Percentiles rank a stretch among this genome's conserved stretches.
Evolutionary conservation across 495 filamentous ascomycete genomes (phyloP).

Genomic region (Aspergillus homomorphus): DNA sequence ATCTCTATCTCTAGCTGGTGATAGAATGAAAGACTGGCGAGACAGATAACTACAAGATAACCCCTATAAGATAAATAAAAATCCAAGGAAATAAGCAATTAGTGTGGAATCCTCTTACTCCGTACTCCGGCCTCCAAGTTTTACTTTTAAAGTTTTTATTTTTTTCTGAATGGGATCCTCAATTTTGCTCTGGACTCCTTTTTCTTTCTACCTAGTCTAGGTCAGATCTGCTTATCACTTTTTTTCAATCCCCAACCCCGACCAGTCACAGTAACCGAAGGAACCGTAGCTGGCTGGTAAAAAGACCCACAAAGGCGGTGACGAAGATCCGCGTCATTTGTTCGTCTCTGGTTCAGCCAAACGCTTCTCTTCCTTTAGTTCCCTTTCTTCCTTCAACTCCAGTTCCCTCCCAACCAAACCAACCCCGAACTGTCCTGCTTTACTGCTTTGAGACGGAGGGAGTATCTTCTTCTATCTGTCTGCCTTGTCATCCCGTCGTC

Average conservation of each 20-base stretch:
- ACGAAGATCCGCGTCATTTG: slow-evolving; percentile 26
- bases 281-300: neutral
- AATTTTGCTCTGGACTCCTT: neutral
- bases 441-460: neutral
- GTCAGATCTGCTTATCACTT: neutral
- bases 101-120: neutral
- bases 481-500: neutral
- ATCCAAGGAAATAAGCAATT: neutral
- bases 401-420: neutral
- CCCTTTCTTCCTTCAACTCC: neutral
- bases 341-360: slow-evolving; percentile 16
- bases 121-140: neutral
- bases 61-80: neutral
- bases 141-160: neutral
- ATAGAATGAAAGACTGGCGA: neutral
- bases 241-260: neutral
- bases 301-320: slow-evolving; percentile 23
- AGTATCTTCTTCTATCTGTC: neutral
- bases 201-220: neutral
- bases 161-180: neutral
- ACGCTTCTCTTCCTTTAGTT: slow-evolving; percentile 16
- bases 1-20: too few species aligned
- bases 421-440: neutral
- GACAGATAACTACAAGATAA: too few species aligned
- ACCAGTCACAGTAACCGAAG: neutral